Evolutionary conservation across 2,329 filamentous ascomycete species (phyloP).

Genomic region (Bipolaris bicolor): DNA sequence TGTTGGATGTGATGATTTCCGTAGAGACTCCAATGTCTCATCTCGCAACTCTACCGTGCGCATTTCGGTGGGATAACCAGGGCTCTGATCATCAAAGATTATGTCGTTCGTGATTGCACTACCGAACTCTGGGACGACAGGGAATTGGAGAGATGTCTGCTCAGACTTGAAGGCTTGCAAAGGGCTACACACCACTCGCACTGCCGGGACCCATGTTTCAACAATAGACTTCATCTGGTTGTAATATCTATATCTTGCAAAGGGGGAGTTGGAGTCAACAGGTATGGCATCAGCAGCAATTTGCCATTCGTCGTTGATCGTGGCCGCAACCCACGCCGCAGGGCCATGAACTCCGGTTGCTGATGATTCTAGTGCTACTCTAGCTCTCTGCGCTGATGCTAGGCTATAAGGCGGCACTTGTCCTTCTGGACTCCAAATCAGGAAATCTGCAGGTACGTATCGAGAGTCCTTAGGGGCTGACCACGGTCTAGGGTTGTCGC

Average conservation of each 20-base stretch:
- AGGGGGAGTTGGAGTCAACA: neutral
- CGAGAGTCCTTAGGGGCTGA: neutral
- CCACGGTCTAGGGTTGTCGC: neutral
- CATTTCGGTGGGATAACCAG: neutral
- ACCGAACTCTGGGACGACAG: neutral
- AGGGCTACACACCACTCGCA: neutral
- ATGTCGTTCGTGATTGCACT: neutral
- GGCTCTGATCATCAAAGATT: neutral
- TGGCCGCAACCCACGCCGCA: neutral
- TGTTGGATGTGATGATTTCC: neutral
- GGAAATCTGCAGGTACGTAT: neutral
- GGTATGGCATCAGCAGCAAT: neutral
- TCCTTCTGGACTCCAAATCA: neutral
- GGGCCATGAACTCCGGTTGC: neutral
- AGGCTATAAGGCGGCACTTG: neutral
- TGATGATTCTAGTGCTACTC: neutral
- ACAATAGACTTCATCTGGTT: neutral
- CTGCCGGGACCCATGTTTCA: neutral
- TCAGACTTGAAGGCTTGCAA: neutral
- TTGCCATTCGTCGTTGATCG: neutral
- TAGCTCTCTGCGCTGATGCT: neutral
- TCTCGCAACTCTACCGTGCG: neutral
- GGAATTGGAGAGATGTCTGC: neutral
- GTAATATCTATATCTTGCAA: neutral
- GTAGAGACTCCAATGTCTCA: neutral